A percentile compares a stretch with the other conserved stretches of the same genome.
These are phyloP conservation scores for Castanospermum australe DNA, from an alignment of 306 rosid genomes.

Conservation along the genomic window DNA sequence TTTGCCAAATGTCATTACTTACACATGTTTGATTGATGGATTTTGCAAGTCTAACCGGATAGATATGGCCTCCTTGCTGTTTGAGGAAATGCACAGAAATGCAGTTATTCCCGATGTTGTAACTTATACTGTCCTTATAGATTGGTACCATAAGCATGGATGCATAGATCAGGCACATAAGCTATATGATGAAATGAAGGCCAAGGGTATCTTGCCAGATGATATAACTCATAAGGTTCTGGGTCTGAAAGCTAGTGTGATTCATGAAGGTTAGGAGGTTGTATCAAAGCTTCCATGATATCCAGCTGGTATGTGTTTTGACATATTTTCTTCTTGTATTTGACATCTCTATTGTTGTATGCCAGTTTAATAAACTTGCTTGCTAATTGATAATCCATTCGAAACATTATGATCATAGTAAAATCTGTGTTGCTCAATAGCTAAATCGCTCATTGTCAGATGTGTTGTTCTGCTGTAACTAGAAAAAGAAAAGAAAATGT, in stretches of 20 bases:
- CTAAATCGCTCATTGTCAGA: not conserved
- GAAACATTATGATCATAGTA: conserved; percentile 4
- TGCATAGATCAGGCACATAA: conserved; percentile 32
- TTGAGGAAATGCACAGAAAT: conserved; percentile 47
- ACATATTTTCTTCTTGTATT: not conserved
- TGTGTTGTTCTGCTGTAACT: no score
- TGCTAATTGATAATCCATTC: conserved; percentile 6
- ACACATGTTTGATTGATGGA: conserved; percentile 60
- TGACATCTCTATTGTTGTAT: not conserved
- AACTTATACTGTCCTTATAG: conserved; percentile 55
- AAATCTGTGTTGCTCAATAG: not conserved
- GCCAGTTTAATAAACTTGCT: conserved; percentile 10
- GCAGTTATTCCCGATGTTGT: conserved; percentile 47
- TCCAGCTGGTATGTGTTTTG: conserved; percentile 35
- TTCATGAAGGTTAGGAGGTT: conserved; percentile 27
- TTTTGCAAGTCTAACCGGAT: conserved; percentile 50
- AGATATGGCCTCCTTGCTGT: conserved; percentile 44
- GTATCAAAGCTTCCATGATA: conserved; percentile 26
- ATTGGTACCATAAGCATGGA: conserved; percentile 40
- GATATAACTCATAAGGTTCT: conserved; percentile 20
- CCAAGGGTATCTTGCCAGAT: conserved; percentile 46
- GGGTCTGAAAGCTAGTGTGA: conserved; percentile 21
- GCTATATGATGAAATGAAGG: conserved; percentile 43
- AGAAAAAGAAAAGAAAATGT: not conserved
- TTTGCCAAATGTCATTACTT: conserved; percentile 49